These are phyloP conservation scores for Clarireedia hainanense DNA, from an alignment of 2,329 filamentous ascomycete genomes.

Conservation along the genomic window DNA sequence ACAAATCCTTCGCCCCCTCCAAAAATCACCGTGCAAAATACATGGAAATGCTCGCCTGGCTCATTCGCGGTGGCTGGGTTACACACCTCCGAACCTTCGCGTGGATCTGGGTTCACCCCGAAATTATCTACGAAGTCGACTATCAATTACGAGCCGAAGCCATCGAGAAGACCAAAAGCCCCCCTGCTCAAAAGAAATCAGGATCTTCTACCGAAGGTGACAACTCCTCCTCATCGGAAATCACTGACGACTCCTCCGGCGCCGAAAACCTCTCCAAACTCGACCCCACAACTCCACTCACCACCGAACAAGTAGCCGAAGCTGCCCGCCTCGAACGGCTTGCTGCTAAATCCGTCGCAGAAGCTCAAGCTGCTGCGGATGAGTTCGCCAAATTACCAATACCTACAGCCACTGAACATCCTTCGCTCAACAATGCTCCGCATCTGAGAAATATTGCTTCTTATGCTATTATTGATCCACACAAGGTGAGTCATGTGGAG, in stretches of 20 bases:
- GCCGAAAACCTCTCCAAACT: slow-evolving; percentile 7
- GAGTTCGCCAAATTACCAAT: slow-evolving; percentile 26
- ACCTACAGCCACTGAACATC: slow-evolving; percentile 45
- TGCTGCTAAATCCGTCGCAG: slow-evolving; percentile 45
- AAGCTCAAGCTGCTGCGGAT: slow-evolving; percentile 35
- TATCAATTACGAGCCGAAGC: slow-evolving; percentile 58
- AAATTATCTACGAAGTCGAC: slow-evolving; percentile 75
- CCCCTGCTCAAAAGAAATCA: slow-evolving; percentile 14
- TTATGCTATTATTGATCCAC: slow-evolving; percentile 68
- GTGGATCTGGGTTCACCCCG: slow-evolving; percentile 75
- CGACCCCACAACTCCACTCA: slow-evolving; percentile 31
- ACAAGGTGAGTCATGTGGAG: slow-evolving; percentile 70
- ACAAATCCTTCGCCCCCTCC: slow-evolving; percentile 75
- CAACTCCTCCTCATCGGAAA: slow-evolving; percentile 6
- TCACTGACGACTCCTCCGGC: slow-evolving; percentile 3
- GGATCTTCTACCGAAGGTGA: neutral
- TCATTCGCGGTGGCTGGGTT: slow-evolving; percentile 88
- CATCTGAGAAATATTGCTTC: slow-evolving; percentile 52
- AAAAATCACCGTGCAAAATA: slow-evolving; percentile 83
- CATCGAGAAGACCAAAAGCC: slow-evolving; percentile 28
- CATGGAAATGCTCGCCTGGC: slow-evolving; percentile 86
- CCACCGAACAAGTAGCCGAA: slow-evolving; percentile 50
- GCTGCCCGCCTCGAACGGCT: slow-evolving; percentile 53
- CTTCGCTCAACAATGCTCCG: slow-evolving; percentile 47
- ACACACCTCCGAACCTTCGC: slow-evolving; percentile 88